Conservation (phyloP, 371 early-diverging fungal species). For the Hamiltosporidium magnivora region DNA sequence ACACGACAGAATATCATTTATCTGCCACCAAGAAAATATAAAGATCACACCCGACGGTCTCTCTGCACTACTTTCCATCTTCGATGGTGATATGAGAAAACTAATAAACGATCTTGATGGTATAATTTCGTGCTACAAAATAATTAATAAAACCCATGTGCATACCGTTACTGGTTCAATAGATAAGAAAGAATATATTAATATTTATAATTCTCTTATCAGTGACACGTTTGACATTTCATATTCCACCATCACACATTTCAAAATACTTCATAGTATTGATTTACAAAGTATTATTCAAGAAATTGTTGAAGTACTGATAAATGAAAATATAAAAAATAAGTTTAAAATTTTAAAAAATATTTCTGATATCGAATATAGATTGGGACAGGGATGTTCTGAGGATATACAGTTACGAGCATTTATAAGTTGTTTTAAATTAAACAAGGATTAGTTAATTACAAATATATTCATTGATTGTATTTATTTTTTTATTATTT, state of each 20-base stretch:
- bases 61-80: conserved; percentile 64
- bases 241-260: no score
- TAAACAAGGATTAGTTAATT: neutral
- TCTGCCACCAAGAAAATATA: conserved; percentile 64
- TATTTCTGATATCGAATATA: conserved; percentile 45
- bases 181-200: conserved; percentile 9
- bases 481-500: no score
- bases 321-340: conserved; percentile 16
- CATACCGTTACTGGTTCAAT: conserved; percentile 27
- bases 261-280: conserved; percentile 10
- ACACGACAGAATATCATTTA: conserved; percentile 61
- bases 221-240: conserved; percentile 9
- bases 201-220: conserved; percentile 21
- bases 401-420: conserved; percentile 46
- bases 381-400: conserved; percentile 40
- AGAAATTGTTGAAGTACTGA: conserved; percentile 23
- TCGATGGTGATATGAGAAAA: conserved; percentile 85
- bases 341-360: conserved; percentile 35
- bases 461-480: no score
- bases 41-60: conserved; percentile 60
- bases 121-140: conserved; percentile 21
- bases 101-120: conserved; percentile 65
- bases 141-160: conserved; percentile 20
- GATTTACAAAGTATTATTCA: conserved; percentile 26
- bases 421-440: neutral